A percentile compares a stretch with the other conserved stretches of the same genome.
phyloP scores from a whole-genome alignment of 75 land plant species.

The Gnetum montanum region DNA sequence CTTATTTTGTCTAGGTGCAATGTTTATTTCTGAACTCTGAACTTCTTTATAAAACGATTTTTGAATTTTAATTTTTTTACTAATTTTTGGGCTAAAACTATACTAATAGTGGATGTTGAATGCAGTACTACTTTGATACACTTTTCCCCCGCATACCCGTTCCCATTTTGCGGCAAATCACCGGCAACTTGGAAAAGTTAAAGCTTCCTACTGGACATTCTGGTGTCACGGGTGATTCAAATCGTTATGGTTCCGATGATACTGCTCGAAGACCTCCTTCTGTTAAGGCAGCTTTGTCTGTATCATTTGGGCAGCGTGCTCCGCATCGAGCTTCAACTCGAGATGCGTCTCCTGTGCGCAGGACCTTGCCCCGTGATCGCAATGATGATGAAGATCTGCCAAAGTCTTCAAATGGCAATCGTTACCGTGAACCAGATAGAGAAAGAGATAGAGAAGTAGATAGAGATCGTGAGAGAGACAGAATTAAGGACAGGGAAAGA shows the following conservation, averaged over 20 bases:
- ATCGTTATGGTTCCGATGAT: conserved; percentile 79
- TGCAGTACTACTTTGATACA: conserved; percentile 98
- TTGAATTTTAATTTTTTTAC: too few species aligned
- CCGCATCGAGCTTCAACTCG: conserved; percentile 99
- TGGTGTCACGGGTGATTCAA: conserved; percentile 80
- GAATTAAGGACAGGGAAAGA: conserved; percentile 17
- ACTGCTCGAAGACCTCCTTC: conserved; percentile 99
- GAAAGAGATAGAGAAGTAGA: conserved; percentile 29
- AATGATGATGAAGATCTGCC: conserved; percentile 31
- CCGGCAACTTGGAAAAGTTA: conserved; percentile 65
- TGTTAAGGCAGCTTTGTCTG: conserved; percentile 95
- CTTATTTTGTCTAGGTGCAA: too few species aligned
- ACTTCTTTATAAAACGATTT: too few species aligned
- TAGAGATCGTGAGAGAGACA: conserved; percentile 15
- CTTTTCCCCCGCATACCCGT: conserved; percentile 94
- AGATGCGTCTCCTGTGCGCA: conserved; percentile 92
- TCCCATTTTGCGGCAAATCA: conserved; percentile 76
- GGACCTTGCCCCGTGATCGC: conserved; percentile 49
- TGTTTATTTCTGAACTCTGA: too few species aligned
- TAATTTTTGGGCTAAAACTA: too few species aligned
- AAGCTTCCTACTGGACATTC: conserved; percentile 72
- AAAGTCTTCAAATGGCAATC: conserved; percentile 31
- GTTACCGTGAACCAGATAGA: conserved; percentile 40
- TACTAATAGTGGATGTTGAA: too few species aligned
- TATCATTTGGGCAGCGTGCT: conserved; percentile 98